Evolutionary conservation across 2,329 filamentous ascomycete species (phyloP), one percentile per base, ranked within the genome.

Genomic region (Aureobasidium sp.): DNA sequence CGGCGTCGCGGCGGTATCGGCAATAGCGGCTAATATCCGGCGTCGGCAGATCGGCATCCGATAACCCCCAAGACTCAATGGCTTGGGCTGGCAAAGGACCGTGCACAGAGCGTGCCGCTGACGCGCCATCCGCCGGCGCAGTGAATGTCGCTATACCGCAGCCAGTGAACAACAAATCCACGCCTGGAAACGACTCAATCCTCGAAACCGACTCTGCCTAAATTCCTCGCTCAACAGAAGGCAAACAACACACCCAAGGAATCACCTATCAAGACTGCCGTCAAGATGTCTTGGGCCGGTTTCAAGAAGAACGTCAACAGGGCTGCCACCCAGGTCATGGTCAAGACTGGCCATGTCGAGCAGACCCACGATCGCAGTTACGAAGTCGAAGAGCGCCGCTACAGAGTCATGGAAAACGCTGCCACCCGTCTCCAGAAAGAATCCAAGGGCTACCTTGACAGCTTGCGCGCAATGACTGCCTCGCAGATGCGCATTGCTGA

Each of bases 401-500:
- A 96, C 80, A 88, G 91, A 68, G 97, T 93, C 4, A 97, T 99
- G 91, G 94, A 99, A 76, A 87, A 92, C 6, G 94, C 95, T 16
- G 91, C 93, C 34, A 86, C 90, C 70, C 87, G 93, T 68, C 79
- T 99, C 70, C 94, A 97, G 73, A 97, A 97, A 75, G 94, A 99
- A 78, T 92, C 95, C 54, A 97, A 97, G 77, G 95, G 95, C 61
- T 99, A 99, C 74, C 81, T 99, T 59, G 95, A 99, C 78, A 96
- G 91, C 21, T 81, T 99, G 69, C 86, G 94, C 86, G 93, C 94
- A 68, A 99, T 99, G 94, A 99, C 94, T 16, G 93, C 94, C 58
- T 97, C 92, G 59, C 94, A 99, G 78, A 97, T 99, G 93, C 88
- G 93, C 72, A 97, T 99, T 75, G 94, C 94, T 66, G 94, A 99